Conservation (phyloP, 2,329 filamentous ascomycete species). For the Trichophyton benhamiae region DNA sequence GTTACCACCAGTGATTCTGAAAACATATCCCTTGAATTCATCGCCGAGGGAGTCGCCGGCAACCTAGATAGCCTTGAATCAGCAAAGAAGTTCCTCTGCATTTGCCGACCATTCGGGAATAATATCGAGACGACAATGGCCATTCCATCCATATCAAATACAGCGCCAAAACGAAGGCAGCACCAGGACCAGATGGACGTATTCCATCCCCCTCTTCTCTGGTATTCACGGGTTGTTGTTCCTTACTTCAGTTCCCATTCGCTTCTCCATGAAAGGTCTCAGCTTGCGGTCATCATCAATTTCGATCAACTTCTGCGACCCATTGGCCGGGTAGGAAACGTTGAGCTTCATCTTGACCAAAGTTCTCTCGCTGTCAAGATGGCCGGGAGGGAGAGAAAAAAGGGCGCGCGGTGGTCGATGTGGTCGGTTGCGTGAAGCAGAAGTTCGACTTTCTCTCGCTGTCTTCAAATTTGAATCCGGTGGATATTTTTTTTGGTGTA, state of each 20-base stretch:
- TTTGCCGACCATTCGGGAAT: background rate
- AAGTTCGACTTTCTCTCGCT: conserved; percentile 7
- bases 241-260: conserved; percentile 51
- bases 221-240: background rate
- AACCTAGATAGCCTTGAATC: conserved; percentile 44
- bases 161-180: background rate
- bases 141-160: background rate
- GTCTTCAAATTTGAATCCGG: conserved; percentile 14
- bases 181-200: background rate
- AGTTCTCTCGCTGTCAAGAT: conserved; percentile 36
- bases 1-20: conserved; percentile 99
- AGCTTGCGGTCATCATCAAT: conserved; percentile 99
- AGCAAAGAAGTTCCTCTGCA: background rate
- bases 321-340: conserved; percentile 91
- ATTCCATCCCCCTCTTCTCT: background rate
- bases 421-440: conserved; percentile 11
- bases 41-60: conserved; percentile 89
- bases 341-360: conserved; percentile 62
- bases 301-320: conserved; percentile 98
- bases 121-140: background rate
- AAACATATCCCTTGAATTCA: conserved; percentile 99
- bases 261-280: conserved; percentile 97
- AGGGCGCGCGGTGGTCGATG: conserved; percentile 26
- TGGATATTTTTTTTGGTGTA: conserved; percentile 28
- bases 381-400: conserved; percentile 34